phyloP scores from a whole-genome alignment of 345 rosid genomes.

The Citrus glauca region DNA sequence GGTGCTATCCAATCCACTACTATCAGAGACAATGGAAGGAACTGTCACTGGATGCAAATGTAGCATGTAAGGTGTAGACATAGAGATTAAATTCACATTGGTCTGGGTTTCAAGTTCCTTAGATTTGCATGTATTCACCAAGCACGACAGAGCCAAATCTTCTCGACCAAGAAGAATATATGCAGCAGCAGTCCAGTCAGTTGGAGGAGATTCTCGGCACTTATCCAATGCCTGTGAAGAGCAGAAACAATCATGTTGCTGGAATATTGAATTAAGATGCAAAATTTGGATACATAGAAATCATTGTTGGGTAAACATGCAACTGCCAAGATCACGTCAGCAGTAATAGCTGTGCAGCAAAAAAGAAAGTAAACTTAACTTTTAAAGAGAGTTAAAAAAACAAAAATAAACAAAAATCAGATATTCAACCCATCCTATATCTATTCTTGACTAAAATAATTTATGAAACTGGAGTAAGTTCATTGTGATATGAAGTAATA shows the following conservation, averaged over 20 bases:
- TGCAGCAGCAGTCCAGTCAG: slow-evolving; percentile 93
- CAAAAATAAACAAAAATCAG: background rate
- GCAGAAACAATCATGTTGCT: slow-evolving; percentile 19
- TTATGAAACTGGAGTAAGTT: background rate
- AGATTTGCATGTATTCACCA: slow-evolving; percentile 43
- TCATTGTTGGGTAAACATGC: background rate
- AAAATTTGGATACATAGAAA: background rate
- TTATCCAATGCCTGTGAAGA: slow-evolving; percentile 72
- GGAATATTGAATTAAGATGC: background rate
- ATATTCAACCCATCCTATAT: slow-evolving; percentile 1
- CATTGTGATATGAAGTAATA: background rate
- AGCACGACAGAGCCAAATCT: slow-evolving; percentile 74
- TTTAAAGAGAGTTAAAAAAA: background rate
- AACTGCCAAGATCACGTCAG: background rate
- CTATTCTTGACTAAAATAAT: background rate
- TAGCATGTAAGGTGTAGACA: slow-evolving; percentile 92
- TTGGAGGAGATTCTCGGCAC: slow-evolving; percentile 92
- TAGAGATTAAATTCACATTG: slow-evolving; percentile 56
- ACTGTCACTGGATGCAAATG: slow-evolving; percentile 91
- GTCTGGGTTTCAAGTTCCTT: slow-evolving; percentile 56
- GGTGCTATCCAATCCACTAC: slow-evolving; percentile 53
- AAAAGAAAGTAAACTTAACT: background rate
- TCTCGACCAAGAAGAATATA: slow-evolving; percentile 93
- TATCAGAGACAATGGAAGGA: slow-evolving; percentile 75
- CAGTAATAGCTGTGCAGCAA: background rate